A percentile compares a stretch with the other conserved stretches of the same genome.
phyloP scores from a whole-genome alignment of 371 early-diverging fungal species.

The Syncephalastrum monosporum region DNA sequence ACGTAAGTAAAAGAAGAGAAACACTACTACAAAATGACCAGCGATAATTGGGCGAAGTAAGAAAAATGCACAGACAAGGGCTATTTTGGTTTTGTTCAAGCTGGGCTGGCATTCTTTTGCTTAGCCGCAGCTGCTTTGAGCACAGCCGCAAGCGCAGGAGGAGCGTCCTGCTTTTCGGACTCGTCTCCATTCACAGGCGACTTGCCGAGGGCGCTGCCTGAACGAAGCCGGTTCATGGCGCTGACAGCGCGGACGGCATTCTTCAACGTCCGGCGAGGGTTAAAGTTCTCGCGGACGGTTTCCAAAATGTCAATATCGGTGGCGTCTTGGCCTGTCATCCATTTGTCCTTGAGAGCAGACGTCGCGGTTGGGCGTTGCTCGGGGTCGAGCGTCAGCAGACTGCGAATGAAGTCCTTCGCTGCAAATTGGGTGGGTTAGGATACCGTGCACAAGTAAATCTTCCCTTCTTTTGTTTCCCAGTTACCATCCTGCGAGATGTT shows the following conservation, averaged over 20 bases:
- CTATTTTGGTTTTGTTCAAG: too few relatives aligned
- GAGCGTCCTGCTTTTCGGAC: too few relatives aligned
- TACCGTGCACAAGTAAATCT: neutral
- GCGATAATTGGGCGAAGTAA: too few relatives aligned
- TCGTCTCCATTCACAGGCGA: too few relatives aligned
- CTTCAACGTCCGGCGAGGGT: conserved; percentile 45
- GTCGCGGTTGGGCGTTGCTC: conserved; percentile 73
- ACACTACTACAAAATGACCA: too few relatives aligned
- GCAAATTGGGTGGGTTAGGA: neutral
- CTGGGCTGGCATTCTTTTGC: too few relatives aligned
- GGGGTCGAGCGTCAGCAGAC: conserved; percentile 74
- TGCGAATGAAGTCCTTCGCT: conserved; percentile 92
- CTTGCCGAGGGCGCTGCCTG: too few relatives aligned
- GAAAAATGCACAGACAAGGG: too few relatives aligned
- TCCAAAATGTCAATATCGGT: conserved; percentile 67
- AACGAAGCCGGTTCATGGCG: conserved; percentile 35
- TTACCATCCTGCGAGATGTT: conserved; percentile 71
- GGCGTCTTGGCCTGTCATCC: conserved; percentile 68
- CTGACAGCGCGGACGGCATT: conserved; percentile 40
- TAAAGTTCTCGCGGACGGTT: conserved; percentile 67
- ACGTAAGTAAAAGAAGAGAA: too few relatives aligned
- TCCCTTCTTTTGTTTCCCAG: neutral
- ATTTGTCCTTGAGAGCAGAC: conserved; percentile 82
- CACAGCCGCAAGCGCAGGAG: too few relatives aligned
- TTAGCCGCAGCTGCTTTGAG: too few relatives aligned